A percentile compares a stretch with the other conserved stretches of the same genome.
Evolutionary conservation across 1,284 basidiomycete species (phyloP).

Genomic region (Leccinum discolor): DNA sequence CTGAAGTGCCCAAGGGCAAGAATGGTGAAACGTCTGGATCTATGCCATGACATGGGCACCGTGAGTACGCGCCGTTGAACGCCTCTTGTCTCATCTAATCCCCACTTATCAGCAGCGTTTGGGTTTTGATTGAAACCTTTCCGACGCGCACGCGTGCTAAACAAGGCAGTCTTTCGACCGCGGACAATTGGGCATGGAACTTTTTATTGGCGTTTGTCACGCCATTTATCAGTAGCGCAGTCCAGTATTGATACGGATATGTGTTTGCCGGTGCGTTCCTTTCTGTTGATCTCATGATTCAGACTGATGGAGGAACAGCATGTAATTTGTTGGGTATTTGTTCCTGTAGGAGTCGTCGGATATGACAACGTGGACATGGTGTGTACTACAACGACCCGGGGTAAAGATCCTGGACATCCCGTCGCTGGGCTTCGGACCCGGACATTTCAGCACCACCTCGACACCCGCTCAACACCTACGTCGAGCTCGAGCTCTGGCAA

Average conservation of each 20-base stretch:
- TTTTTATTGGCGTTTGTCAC: conserved; percentile 81
- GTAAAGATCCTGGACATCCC: no score
- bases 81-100: no score
- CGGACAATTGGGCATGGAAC: conserved; percentile 73
- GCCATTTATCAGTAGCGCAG: conserved; percentile 60
- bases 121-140: no score
- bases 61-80: no score
- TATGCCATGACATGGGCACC: no score
- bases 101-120: no score
- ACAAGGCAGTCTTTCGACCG: conserved; percentile 73
- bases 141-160: conserved; percentile 63
- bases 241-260: conserved; percentile 63
- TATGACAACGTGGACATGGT: conserved; percentile 71
- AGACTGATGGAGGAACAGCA: conserved; percentile 18
- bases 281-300: background rate
- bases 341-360: conserved; percentile 80
- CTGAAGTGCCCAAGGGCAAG: conserved; percentile 15
- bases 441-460: no score
- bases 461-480: no score
- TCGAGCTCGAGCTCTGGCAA: no score
- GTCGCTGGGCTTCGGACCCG: no score
- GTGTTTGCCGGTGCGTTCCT: conserved; percentile 58
- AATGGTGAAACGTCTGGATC: conserved; percentile 20
- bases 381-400: conserved; percentile 9
- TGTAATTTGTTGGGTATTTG: conserved; percentile 60